Conservation (phyloP, 2,329 filamentous ascomycete genomes). For the Neodidymelliopsis sp. region DNA sequence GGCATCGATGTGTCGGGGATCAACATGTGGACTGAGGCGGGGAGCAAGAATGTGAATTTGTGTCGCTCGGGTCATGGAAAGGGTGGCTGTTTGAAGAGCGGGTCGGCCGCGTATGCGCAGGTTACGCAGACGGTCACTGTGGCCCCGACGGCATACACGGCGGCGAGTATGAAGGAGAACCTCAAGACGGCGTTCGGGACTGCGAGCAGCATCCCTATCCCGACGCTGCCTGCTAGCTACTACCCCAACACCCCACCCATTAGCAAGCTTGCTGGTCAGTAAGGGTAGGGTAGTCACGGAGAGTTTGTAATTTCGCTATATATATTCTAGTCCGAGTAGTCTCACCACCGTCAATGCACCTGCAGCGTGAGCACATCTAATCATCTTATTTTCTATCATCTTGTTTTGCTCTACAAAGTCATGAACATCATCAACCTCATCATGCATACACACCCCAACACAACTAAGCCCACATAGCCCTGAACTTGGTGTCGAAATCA, state of each 20-base stretch:
- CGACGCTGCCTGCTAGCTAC: constrained; percentile 51
- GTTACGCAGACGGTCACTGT: constrained; percentile 45
- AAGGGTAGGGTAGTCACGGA: too few relatives aligned
- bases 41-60: constrained; percentile 51
- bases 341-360: background rate
- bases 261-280: constrained; percentile 37
- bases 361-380: constrained; percentile 10
- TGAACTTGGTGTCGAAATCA: constrained; percentile 71
- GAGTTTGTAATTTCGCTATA: too few relatives aligned
- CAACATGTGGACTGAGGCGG: constrained; percentile 61
- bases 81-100: constrained; percentile 56
- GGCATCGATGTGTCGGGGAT: constrained; percentile 61
- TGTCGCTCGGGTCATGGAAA: constrained; percentile 60
- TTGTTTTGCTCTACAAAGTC: background rate
- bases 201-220: constrained; percentile 51
- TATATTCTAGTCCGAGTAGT: too few relatives aligned
- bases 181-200: constrained; percentile 41
- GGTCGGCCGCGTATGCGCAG: constrained; percentile 40
- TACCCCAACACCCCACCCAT: constrained; percentile 49
- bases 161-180: constrained; percentile 47
- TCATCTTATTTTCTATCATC: background rate
- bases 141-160: constrained; percentile 49
- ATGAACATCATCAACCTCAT: background rate
- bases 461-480: constrained; percentile 64
- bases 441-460: background rate